Percentiles rank a stretch among this genome's conserved stretches.
Conservation (phyloP, 2,329 filamentous ascomycete genomes). For the Arthrocladium fulminans region DNA sequence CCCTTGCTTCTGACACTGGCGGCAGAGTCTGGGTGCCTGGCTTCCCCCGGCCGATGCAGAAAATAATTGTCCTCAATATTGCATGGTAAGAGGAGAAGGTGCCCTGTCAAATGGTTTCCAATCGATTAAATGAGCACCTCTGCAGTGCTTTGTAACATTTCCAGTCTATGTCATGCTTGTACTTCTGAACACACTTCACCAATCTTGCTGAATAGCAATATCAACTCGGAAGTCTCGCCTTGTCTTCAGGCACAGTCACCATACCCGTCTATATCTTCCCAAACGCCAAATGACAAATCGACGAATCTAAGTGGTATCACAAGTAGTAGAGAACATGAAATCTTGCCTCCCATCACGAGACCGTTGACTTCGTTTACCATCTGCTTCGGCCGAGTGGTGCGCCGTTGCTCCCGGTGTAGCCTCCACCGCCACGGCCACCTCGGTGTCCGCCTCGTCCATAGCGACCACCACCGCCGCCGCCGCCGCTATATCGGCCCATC, state of each 20-base stretch:
- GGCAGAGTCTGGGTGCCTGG: too few species aligned
- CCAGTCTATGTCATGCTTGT: not conserved
- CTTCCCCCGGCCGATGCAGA: too few species aligned
- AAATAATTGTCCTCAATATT: too few species aligned
- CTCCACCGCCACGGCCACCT: conserved; percentile 43
- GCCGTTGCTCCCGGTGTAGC: conserved; percentile 50
- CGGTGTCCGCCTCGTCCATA: conserved; percentile 57
- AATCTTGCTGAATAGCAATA: not conserved
- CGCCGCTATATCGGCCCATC: conserved; percentile 88
- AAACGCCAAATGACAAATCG: conserved; percentile 7
- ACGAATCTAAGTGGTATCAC: conserved; percentile 11
- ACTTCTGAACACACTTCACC: conserved; percentile 1
- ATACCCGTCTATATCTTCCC: conserved; percentile 3
- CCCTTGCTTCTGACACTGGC: too few species aligned
- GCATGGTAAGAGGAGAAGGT: too few species aligned
- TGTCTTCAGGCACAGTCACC: not conserved
- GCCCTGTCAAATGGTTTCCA: too few species aligned
- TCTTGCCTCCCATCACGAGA: conserved; percentile 1
- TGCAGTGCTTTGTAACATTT: not conserved
- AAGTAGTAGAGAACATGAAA: conserved; percentile 2
- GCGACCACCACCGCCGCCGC: conserved; percentile 65
- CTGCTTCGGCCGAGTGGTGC: conserved; percentile 49
- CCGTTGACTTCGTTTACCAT: conserved; percentile 40
- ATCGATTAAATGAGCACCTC: too few species aligned
- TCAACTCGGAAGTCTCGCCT: not conserved